These are phyloP conservation scores for Cyclostephanos invisitatus DNA, from an alignment of 108 stramenopile species.

Conservation along the genomic window DNA sequence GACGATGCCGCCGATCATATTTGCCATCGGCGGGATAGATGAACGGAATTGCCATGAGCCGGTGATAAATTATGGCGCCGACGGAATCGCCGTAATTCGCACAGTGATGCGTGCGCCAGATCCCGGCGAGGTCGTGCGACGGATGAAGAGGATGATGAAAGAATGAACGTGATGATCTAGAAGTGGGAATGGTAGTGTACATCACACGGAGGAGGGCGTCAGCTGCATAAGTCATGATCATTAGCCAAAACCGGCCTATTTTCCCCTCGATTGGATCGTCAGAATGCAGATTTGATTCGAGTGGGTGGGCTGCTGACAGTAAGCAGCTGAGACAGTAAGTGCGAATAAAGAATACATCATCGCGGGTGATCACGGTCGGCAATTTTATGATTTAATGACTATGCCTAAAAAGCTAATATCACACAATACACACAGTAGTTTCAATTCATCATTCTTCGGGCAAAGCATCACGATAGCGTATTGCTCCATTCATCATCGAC, in stretches of 20 bases:
- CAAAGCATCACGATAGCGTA: slow-evolving; percentile 43
- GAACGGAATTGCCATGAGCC: slow-evolving; percentile 70
- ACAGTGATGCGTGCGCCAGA: slow-evolving; percentile 64
- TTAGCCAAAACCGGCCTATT: too few species aligned
- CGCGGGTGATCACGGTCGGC: too few species aligned
- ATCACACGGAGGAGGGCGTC: neutral
- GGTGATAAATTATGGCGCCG: slow-evolving; percentile 58
- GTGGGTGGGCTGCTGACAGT: too few species aligned
- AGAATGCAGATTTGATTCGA: too few species aligned
- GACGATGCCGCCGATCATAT: slow-evolving; percentile 42
- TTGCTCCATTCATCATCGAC: slow-evolving; percentile 29
- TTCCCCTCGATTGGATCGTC: too few species aligned
- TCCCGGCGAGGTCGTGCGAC: slow-evolving; percentile 47
- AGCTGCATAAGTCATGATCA: neutral
- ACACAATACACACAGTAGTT: neutral
- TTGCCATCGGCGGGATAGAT: slow-evolving; percentile 85
- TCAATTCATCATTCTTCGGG: slow-evolving; percentile 21
- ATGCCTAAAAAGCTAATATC: too few species aligned
- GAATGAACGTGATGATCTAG: neutral
- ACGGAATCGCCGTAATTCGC: slow-evolving; percentile 82
- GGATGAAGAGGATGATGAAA: slow-evolving; percentile 52
- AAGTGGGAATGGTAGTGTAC: neutral
- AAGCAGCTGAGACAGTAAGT: too few species aligned
- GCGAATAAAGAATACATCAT: too few species aligned
- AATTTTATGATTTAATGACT: too few species aligned